Percentiles rank a stretch among this genome's conserved stretches.
These are phyloP conservation scores for Phytophthora melonis DNA, from an alignment of 352 stramenopile genomes.

Conservation along the genomic window DNA sequence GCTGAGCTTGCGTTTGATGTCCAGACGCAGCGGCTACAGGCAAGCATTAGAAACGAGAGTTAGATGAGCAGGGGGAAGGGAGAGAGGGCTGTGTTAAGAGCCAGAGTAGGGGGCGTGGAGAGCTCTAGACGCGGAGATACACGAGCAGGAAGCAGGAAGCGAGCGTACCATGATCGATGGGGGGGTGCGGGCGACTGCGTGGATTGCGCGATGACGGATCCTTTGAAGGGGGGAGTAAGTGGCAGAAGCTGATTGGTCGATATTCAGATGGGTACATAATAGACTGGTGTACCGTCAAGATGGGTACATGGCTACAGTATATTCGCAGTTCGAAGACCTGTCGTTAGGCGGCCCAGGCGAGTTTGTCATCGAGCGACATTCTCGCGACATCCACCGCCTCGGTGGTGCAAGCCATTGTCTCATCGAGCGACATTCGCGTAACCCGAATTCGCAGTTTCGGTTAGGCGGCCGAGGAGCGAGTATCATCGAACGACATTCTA, in stretches of 20 bases:
- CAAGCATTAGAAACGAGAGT: neutral
- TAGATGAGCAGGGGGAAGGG: neutral
- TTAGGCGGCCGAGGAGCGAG: too few species aligned
- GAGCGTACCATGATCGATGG: neutral
- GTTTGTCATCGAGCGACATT: too few species aligned
- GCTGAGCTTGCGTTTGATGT: slow-evolving; percentile 95
- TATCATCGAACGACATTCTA: too few species aligned
- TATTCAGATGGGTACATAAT: neutral
- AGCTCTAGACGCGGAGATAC: neutral
- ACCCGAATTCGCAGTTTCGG: too few species aligned
- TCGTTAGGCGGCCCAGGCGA: too few species aligned
- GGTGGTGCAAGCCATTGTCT: too few species aligned
- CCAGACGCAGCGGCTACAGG: slow-evolving; percentile 72
- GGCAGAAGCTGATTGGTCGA: neutral
- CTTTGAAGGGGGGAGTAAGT: neutral
- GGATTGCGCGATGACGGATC: neutral
- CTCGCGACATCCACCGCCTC: too few species aligned
- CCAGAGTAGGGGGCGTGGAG: neutral
- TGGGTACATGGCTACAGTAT: neutral
- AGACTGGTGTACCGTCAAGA: neutral
- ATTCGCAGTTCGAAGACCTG: too few species aligned
- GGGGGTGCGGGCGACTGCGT: neutral
- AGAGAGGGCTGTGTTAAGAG: neutral
- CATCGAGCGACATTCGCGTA: too few species aligned
- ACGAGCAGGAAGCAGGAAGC: neutral